Evolutionary conservation across 2,329 filamentous ascomycete genomes (phyloP).

Genomic region (Phaeosphaeria sp.): DNA sequence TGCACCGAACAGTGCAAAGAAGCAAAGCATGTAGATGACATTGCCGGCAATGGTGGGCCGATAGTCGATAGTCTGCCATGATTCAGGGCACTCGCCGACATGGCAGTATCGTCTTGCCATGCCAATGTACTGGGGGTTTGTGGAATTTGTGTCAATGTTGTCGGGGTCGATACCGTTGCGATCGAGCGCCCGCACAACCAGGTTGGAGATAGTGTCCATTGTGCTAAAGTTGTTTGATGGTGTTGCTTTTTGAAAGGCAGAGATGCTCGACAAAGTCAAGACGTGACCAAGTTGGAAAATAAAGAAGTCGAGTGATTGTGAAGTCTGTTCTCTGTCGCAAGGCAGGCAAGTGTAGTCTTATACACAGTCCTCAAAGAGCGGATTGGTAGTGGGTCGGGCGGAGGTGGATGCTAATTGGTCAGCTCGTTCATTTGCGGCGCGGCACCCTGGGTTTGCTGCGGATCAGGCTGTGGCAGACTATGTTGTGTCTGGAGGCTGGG

Average conservation of each 20-base stretch:
- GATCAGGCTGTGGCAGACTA: neutral
- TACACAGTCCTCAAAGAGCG: conserved; percentile 1
- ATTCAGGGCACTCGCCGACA: conserved; percentile 53
- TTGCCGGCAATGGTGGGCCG: conserved; percentile 59
- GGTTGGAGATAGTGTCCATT: conserved; percentile 10
- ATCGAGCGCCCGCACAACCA: conserved; percentile 11
- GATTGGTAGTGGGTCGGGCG: neutral
- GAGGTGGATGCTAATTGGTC: conserved; percentile 8
- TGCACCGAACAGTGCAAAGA: conserved; percentile 53
- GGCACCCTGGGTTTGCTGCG: conserved; percentile 2
- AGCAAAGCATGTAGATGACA: conserved; percentile 57
- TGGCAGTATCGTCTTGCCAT: conserved; percentile 30
- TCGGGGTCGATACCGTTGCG: conserved; percentile 28
- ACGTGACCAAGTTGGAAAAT: neutral
- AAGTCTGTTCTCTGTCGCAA: neutral
- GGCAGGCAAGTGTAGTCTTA: conserved; percentile 5
- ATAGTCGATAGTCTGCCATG: conserved; percentile 58
- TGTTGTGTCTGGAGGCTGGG: neutral
- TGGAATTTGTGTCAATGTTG: conserved; percentile 25
- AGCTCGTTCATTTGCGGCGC: conserved; percentile 9
- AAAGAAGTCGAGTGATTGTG: neutral
- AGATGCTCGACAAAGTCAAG: neutral
- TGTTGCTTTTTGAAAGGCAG: neutral
- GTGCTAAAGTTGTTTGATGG: neutral
- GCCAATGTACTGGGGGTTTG: conserved; percentile 18